Percentiles rank a stretch among this genome's conserved stretches.
These are phyloP conservation scores for Hypholoma fasciculare DNA, from an alignment of 768 basidiomycete species.

Conservation along the genomic window DNA sequence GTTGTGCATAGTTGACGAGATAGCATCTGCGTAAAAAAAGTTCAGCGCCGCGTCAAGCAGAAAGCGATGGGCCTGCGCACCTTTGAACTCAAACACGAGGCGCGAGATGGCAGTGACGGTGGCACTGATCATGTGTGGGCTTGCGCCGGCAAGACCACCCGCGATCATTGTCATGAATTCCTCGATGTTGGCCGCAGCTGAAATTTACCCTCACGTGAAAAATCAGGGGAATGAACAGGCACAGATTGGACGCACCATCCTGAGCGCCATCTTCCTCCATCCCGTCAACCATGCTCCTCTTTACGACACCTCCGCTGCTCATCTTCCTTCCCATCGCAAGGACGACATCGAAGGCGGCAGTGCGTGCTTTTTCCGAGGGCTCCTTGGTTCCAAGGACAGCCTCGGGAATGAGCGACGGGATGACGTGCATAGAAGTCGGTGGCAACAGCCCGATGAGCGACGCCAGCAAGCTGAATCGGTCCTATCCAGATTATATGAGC, in stretches of 20 bases:
- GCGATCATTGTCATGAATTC: constrained; percentile 98
- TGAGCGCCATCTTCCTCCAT: constrained; percentile 74
- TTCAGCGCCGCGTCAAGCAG: too few species aligned
- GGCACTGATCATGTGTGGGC: constrained; percentile 98
- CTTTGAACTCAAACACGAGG: constrained; percentile 94
- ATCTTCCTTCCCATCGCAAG: constrained; percentile 93
- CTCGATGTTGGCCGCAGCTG: constrained; percentile 72
- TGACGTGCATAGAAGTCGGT: constrained; percentile 71
- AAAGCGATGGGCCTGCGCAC: constrained; percentile 37
- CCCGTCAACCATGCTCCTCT: constrained; percentile 72
- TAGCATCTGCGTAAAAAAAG: constrained; percentile 46
- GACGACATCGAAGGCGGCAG: constrained; percentile 87
- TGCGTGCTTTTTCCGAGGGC: constrained; percentile 81
- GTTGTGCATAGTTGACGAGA: constrained; percentile 69
- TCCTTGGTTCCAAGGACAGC: constrained; percentile 96
- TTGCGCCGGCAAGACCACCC: constrained; percentile 90
- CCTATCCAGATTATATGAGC: constrained; percentile 41
- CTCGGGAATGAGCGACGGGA: constrained; percentile 90
- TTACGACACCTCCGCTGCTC: constrained; percentile 82
- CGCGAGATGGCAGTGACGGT: constrained; percentile 93
- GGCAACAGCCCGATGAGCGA: constrained; percentile 70
- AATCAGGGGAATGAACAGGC: background rate
- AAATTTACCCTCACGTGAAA: background rate
- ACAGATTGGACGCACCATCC: constrained; percentile 34
- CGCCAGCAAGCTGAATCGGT: constrained; percentile 78